Conservation (phyloP, 441 rosid genomes). For the Populus tomentosa region DNA sequence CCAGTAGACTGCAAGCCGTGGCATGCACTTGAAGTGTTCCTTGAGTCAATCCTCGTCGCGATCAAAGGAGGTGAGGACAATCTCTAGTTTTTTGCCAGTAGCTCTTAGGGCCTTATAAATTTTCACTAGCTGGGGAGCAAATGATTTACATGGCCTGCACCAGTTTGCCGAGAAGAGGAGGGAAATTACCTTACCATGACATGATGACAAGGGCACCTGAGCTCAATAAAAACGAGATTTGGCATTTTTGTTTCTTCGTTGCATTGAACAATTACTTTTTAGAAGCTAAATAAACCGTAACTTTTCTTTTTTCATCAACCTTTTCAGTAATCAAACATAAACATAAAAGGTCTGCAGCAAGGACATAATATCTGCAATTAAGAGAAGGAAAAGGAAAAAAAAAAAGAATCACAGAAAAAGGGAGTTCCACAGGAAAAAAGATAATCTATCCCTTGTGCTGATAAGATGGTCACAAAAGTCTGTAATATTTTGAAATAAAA, state of each 20-base stretch:
- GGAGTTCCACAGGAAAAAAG: constrained; percentile 23
- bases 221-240: background rate
- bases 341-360: background rate
- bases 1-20: constrained; percentile 71
- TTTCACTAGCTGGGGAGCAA: constrained; percentile 57
- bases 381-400: background rate
- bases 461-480: constrained; percentile 30
- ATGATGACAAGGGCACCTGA: constrained; percentile 58
- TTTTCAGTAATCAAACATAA: background rate
- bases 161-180: constrained; percentile 81
- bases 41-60: constrained; percentile 50
- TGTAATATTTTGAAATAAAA: too few species aligned
- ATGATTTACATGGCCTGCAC: constrained; percentile 75
- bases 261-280: background rate
- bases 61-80: constrained; percentile 64
- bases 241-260: background rate
- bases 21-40: constrained; percentile 67
- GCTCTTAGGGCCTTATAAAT: constrained; percentile 38
- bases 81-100: constrained; percentile 54
- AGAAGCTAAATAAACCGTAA: background rate
- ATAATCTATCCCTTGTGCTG: constrained; percentile 53
- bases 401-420: background rate
- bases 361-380: background rate
- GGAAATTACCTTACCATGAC: constrained; percentile 47
- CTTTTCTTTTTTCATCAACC: background rate